A percentile compares a stretch with the other conserved stretches of the same genome.
Evolutionary conservation across 2,329 filamentous ascomycete genomes (phyloP).

Genomic region (Trematosphaeria pertusa): DNA sequence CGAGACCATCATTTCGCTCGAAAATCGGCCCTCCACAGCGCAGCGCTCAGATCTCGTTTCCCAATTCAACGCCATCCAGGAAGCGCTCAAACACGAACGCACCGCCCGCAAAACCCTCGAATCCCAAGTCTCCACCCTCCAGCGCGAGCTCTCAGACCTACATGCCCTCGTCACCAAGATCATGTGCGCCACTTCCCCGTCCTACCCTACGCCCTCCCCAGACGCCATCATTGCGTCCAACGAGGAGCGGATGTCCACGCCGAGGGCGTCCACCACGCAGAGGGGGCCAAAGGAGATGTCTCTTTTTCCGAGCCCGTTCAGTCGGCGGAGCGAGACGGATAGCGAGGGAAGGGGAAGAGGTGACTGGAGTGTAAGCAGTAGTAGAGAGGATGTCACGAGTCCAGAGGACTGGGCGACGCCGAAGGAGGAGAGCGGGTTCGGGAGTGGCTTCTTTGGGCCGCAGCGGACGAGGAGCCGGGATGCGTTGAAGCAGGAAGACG

Average conservation of each 20-base stretch:
- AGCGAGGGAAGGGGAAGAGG: slow-evolving; percentile 19
- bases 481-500: neutral
- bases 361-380: slow-evolving; percentile 14
- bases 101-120: slow-evolving; percentile 43
- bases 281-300: slow-evolving; percentile 5
- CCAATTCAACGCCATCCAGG: slow-evolving; percentile 33
- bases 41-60: neutral
- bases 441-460: slow-evolving; percentile 30
- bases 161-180: slow-evolving; percentile 40
- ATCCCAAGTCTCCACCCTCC: slow-evolving; percentile 37
- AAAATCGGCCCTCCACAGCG: neutral
- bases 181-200: slow-evolving; percentile 24
- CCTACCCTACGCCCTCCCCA: slow-evolving; percentile 44
- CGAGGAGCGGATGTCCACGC: slow-evolving; percentile 36
- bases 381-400: slow-evolving; percentile 32
- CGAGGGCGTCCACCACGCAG: slow-evolving; percentile 24
- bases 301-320: too few relatives aligned
- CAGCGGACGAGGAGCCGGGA: neutral
- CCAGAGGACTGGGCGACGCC: slow-evolving; percentile 46
- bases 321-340: slow-evolving; percentile 7
- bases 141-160: slow-evolving; percentile 39
- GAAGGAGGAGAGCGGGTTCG: slow-evolving; percentile 42
- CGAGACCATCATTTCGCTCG: neutral
- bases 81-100: slow-evolving; percentile 38
- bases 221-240: slow-evolving; percentile 31